Base-by-base conservation (phyloP, 2,329 filamentous ascomycete genomes). In the Ophiostoma novo-ulmi region DNA sequence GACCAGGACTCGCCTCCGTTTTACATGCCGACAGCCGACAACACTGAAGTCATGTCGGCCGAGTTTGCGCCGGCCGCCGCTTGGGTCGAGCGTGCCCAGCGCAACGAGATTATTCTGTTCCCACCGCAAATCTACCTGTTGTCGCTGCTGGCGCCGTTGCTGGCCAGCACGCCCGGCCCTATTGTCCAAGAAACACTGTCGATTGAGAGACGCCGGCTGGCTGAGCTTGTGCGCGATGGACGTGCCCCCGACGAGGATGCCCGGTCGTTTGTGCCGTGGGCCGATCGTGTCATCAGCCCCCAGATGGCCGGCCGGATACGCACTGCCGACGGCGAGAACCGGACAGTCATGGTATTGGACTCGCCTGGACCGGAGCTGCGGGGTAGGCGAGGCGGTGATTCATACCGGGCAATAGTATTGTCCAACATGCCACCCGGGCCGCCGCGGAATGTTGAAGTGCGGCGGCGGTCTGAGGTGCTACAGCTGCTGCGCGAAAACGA, bases 111-210 rank as follows among this genome's bases (percentile, higher is more conserved):
- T 72, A 91, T 96, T 71, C 81, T 99, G 5, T 97, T 96, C 77
- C 95, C 95, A 4, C 95, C 95, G 0, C 95, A 98, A 77, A 90
- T 89, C 77, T 93, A 91, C 79, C 84, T 95, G 4, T 82, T 93
- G 13, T 80, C 84, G 44, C 80, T 91, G 0, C 79, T 92, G 1
- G 78, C 84, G 0, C 80, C 80, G 1, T 87, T 88, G 74, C 80
- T 91, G 17, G n/a, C n/a, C 7, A 71, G 69, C 7, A 35, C 44
- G 6, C 68, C 31, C 10, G 39, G 63, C 3, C 22, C n/a, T 14
- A n/a, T 77, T 77, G 81, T 26, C 35, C 31, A 65, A 22, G 63
- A 65, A 36, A 65, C 20, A 65, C 35, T 65, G 17, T 65, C 76
- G 48, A 74, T 75, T 0, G 85, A 90, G 76, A 79, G 88, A 11